Conservation (phyloP, 1,139 yeast genomes). For the Geotrichum candidum region DNA sequence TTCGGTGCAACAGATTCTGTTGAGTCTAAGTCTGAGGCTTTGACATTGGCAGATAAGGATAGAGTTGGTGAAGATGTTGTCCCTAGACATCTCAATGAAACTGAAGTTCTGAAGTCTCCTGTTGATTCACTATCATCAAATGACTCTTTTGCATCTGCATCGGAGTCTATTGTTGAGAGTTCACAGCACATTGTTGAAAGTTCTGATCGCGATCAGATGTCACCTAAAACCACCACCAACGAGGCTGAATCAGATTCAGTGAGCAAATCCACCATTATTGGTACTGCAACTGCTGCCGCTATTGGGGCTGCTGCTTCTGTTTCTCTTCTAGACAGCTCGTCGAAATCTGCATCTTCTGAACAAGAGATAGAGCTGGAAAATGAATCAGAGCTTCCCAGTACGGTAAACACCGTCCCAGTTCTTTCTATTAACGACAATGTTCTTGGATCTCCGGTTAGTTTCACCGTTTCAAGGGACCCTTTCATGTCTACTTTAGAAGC, state of each 20-base stretch:
- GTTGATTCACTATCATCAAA: neutral
- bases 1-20: neutral
- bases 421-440: neutral
- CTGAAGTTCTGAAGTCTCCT: neutral
- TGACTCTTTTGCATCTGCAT: conserved; percentile 1
- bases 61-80: neutral
- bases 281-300: neutral
- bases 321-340: neutral
- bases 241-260: neutral
- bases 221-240: neutral
- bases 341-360: neutral
- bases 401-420: neutral
- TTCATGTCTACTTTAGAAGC: conserved; percentile 1
- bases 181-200: neutral
- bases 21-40: neutral
- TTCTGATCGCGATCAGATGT: neutral
- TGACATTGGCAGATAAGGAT: neutral
- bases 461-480: neutral
- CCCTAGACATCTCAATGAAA: neutral
- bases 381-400: neutral
- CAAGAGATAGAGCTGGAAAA: neutral
- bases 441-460: neutral
- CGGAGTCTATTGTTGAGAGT: neutral
- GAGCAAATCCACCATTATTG: neutral
- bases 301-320: neutral